These are phyloP conservation scores for Lachnellula cervina DNA, from an alignment of 2,329 filamentous ascomycete species.

Conservation along the genomic window DNA sequence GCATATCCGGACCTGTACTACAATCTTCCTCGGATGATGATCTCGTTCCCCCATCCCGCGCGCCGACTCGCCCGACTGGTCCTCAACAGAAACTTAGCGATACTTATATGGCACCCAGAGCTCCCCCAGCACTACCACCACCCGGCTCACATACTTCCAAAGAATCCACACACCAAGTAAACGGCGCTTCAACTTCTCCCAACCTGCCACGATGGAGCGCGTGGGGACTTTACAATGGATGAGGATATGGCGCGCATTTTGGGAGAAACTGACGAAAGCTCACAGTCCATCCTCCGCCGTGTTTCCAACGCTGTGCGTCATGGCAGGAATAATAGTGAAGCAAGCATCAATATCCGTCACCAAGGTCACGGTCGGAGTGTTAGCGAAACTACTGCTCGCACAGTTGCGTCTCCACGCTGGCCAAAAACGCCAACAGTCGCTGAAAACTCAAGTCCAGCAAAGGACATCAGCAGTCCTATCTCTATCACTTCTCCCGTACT, in stretches of 20 bases:
- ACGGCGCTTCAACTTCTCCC: conserved; percentile 46
- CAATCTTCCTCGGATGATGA: conserved; percentile 25
- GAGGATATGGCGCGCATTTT: conserved; percentile 92
- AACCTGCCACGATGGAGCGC: conserved; percentile 70
- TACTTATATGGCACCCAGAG: conserved; percentile 32
- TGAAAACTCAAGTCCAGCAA: conserved; percentile 47
- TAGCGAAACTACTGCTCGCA: conserved; percentile 62
- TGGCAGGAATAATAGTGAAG: conserved; percentile 78
- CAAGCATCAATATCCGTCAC: conserved; percentile 40
- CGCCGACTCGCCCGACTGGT: conserved; percentile 34
- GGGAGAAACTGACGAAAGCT: conserved; percentile 64
- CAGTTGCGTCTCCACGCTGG: conserved; percentile 63
- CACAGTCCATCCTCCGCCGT: conserved; percentile 75
- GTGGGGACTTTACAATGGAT: conserved; percentile 88
- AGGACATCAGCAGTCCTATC: conserved; percentile 69
- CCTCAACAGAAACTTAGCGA: conserved; percentile 37
- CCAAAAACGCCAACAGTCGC: conserved; percentile 54
- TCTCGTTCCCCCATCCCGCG: conserved; percentile 22
- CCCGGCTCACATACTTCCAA: conserved; percentile 33
- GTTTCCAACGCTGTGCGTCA: conserved; percentile 94
- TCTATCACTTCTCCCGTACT: conserved; percentile 54
- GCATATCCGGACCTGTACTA: conserved; percentile 26
- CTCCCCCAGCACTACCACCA: conserved; percentile 29
- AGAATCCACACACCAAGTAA: conserved; percentile 43
- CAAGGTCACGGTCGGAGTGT: conserved; percentile 55